These are phyloP conservation scores for Globisporangium apiculatum DNA, from an alignment of 352 stramenopile species.

Conservation along the genomic window DNA sequence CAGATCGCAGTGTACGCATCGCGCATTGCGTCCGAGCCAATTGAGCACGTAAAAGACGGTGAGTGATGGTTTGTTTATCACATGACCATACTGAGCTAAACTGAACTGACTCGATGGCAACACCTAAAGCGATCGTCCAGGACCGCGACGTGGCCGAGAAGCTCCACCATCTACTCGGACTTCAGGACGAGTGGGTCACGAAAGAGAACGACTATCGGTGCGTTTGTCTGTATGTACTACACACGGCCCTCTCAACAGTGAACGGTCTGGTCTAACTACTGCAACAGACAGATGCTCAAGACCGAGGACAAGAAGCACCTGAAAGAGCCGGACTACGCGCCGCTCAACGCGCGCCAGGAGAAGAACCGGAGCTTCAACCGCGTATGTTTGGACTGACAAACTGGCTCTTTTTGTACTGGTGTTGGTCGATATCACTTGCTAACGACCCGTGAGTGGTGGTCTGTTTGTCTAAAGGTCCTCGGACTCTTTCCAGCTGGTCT, in stretches of 20 bases:
- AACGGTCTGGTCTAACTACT: not conserved
- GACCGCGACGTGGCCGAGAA: slow-evolving; percentile 45
- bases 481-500: slow-evolving; percentile 48
- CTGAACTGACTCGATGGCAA: too few species aligned
- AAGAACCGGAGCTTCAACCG: slow-evolving; percentile 80
- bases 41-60: slow-evolving; percentile 61
- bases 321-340: slow-evolving; percentile 62
- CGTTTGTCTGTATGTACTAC: not conserved
- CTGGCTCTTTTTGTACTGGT: not conserved
- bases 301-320: slow-evolving; percentile 86
- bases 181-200: slow-evolving; percentile 71
- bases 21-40: slow-evolving; percentile 21
- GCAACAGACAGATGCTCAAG: slow-evolving; percentile 80
- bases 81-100: too few species aligned
- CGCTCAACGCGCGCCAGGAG: slow-evolving; percentile 73
- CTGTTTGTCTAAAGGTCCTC: slow-evolving; percentile 28
- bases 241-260: not conserved
- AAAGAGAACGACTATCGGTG: slow-evolving; percentile 86
- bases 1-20: slow-evolving; percentile 34
- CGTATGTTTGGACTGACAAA: slow-evolving; percentile 20
- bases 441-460: not conserved
- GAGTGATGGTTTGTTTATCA: not conserved
- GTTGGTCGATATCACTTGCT: too few species aligned
- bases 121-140: slow-evolving; percentile 38
- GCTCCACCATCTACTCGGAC: slow-evolving; percentile 38